Conservation (phyloP, 306 rosid genomes). For the Castanospermum australe region DNA sequence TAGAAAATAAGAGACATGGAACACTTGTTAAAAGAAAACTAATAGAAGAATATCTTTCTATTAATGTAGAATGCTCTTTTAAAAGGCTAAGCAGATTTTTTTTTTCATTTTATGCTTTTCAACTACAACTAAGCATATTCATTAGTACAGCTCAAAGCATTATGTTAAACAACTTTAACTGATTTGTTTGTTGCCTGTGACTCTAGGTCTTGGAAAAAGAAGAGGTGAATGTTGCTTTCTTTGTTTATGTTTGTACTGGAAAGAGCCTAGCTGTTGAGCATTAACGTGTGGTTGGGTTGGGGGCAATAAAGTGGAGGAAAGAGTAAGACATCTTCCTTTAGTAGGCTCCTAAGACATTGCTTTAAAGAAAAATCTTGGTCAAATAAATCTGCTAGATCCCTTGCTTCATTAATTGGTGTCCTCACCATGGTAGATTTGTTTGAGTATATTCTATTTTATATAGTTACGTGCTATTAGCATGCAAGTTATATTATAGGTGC, state of each 20-base stretch:
- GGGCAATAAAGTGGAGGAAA: neutral
- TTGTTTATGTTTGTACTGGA: neutral
- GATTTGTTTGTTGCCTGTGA: neutral
- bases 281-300: neutral
- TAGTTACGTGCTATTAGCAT: neutral
- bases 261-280: constrained; percentile 4
- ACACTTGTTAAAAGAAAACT: too few species aligned
- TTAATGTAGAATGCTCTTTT: neutral
- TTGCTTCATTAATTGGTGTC: neutral
- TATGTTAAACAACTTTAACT: neutral
- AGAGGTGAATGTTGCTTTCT: neutral
- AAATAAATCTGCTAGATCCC: neutral
- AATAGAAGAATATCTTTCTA: too few species aligned
- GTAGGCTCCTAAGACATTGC: neutral
- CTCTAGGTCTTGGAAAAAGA: neutral
- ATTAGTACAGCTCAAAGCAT: neutral
- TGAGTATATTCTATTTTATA: neutral
- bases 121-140: neutral
- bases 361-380: neutral
- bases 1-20: too few species aligned
- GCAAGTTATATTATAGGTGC: too few species aligned
- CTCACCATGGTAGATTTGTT: neutral
- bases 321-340: neutral
- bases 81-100: neutral
- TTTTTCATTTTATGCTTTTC: neutral